Evolutionary conservation across 805 yeast genomes (phyloP).

Genomic region (Suhomyces canberraensis): DNA sequence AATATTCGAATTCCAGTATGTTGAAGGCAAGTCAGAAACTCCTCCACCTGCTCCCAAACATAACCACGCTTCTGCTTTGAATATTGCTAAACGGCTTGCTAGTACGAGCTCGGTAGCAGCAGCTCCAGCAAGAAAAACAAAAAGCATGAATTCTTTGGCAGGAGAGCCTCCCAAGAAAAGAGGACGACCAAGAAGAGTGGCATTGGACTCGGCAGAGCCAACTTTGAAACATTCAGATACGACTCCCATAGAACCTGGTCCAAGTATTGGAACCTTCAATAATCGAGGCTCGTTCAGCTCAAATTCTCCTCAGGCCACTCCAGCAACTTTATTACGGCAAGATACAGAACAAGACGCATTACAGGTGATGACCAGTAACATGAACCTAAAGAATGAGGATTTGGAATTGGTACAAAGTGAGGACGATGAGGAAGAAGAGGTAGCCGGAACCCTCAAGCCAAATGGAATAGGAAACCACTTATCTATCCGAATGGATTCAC

Average conservation of each 20-base stretch:
- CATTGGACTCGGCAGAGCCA: slow-evolving; percentile 22
- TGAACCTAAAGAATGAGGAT: slow-evolving; percentile 36
- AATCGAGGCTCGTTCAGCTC: slow-evolving; percentile 8
- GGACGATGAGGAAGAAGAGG: slow-evolving; percentile 22
- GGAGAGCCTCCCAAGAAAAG: slow-evolving; percentile 34
- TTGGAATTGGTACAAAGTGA: slow-evolving; percentile 34
- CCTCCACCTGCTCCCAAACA: slow-evolving; percentile 50
- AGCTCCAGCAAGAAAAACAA: slow-evolving; percentile 12
- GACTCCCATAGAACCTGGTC: slow-evolving; percentile 30
- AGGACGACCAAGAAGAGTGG: slow-evolving; percentile 36
- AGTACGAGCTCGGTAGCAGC: slow-evolving; percentile 5
- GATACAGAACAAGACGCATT: slow-evolving; percentile 42
- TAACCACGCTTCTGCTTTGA: slow-evolving; percentile 44
- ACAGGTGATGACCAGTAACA: slow-evolving; percentile 29
- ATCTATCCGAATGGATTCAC: slow-evolving; percentile 11
- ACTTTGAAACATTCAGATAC: slow-evolving; percentile 32
- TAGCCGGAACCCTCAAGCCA: not conserved
- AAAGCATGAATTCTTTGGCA: slow-evolving; percentile 12
- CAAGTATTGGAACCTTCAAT: slow-evolving; percentile 31
- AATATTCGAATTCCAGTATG: slow-evolving; percentile 24
- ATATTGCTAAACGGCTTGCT: slow-evolving; percentile 33
- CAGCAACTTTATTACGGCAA: slow-evolving; percentile 18
- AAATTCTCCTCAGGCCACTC: slow-evolving; percentile 16
- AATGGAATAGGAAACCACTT: slow-evolving; percentile 5
- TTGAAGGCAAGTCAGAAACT: slow-evolving; percentile 37